Conservation (phyloP, 2,329 filamentous ascomycete species). For the Elsinoe perseae region DNA sequence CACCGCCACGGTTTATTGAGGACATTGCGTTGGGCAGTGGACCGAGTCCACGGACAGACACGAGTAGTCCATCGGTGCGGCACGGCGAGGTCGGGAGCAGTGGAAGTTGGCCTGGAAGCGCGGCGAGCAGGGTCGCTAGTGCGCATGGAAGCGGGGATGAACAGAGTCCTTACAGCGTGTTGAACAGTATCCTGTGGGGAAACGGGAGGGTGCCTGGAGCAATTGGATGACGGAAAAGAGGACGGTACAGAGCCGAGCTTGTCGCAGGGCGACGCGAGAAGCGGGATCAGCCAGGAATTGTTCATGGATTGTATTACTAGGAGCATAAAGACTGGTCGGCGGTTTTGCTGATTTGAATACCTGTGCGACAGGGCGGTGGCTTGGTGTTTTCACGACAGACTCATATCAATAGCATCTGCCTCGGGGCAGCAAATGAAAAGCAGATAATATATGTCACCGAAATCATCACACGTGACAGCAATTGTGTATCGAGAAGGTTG, state of each 20-base stretch:
- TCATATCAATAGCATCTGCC: neutral
- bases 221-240: neutral
- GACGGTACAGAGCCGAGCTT: too few relatives aligned
- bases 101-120: constrained; percentile 13
- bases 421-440: constrained; percentile 10
- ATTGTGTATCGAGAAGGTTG: constrained; percentile 18
- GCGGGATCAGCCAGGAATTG: neutral
- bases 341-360: neutral
- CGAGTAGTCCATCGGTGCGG: constrained; percentile 5
- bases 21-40: constrained; percentile 19
- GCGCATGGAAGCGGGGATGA: constrained; percentile 11
- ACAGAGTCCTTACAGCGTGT: constrained; percentile 12
- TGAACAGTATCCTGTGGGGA: constrained; percentile 15
- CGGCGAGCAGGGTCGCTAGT: constrained; percentile 13
- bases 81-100: constrained; percentile 13
- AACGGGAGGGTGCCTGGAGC: constrained; percentile 6
- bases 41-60: constrained; percentile 4
- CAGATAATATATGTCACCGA: constrained; percentile 16
- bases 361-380: neutral
- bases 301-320: neutral
- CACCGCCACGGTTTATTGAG: constrained; percentile 18
- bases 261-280: too few relatives aligned
- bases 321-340: neutral
- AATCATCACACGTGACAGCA: constrained; percentile 20
- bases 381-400: neutral